phyloP scores from a whole-genome alignment of 805 yeast genomes.

The Candida maltosa region DNA sequence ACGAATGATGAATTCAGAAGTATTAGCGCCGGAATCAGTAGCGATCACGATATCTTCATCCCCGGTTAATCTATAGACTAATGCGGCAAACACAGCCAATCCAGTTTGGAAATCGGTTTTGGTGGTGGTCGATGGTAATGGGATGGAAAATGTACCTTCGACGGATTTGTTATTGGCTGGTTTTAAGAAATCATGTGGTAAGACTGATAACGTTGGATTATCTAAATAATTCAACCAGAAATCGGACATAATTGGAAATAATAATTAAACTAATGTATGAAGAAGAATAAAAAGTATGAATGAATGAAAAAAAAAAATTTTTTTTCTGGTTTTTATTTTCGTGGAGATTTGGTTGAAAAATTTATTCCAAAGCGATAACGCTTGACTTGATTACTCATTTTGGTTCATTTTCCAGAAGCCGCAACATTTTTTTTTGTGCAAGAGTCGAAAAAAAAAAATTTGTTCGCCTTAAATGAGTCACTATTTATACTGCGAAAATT shows the following conservation, averaged over 20 bases:
- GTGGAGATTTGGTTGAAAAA: too few species aligned
- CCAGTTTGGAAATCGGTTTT: conserved; percentile 44
- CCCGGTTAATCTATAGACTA: conserved; percentile 80
- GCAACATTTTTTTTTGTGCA: too few species aligned
- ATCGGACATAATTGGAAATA: conserved; percentile 10
- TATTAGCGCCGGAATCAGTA: conserved; percentile 40
- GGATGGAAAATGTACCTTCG: conserved; percentile 42
- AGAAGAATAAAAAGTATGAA: too few species aligned
- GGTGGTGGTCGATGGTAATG: not conserved
- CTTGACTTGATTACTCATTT: too few species aligned
- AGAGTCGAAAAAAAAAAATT: too few species aligned
- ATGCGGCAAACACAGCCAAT: conserved; percentile 64
- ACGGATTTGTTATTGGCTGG: conserved; percentile 67
- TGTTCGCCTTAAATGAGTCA: too few species aligned
- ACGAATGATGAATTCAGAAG: conserved; percentile 58
- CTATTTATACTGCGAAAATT: too few species aligned
- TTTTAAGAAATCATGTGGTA: conserved; percentile 84
- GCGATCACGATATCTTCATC: conserved; percentile 92
- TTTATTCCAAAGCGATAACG: too few species aligned
- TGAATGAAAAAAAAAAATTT: too few species aligned
- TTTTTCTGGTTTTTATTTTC: too few species aligned
- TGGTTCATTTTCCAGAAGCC: too few species aligned
- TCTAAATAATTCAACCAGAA: conserved; percentile 66
- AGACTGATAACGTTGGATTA: conserved; percentile 78
- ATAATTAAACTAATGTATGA: too few species aligned